Percentiles rank a stretch among this genome's conserved stretches.
These are phyloP conservation scores for Moelleriella libera DNA, from an alignment of 2,329 filamentous ascomycete genomes.

Conservation along the genomic window DNA sequence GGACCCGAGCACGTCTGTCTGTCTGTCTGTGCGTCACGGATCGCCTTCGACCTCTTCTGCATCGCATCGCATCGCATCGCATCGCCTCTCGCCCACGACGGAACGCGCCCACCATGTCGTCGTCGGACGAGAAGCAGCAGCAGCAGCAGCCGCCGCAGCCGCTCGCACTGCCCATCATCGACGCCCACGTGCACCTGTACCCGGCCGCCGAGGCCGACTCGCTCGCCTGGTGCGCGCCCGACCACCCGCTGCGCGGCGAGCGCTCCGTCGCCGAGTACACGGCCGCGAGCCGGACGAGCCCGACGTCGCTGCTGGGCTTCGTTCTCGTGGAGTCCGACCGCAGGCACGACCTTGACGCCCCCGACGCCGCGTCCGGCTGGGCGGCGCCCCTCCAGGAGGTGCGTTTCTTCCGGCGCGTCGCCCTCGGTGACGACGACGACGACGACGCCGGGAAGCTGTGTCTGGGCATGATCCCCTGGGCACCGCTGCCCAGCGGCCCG, in stretches of 20 bases:
- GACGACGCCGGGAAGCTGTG: constrained; percentile 34
- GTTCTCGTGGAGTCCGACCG: constrained; percentile 77
- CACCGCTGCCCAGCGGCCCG: constrained; percentile 57
- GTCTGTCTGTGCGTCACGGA: no score
- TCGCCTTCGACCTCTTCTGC: no score
- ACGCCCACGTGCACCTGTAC: constrained; percentile 87
- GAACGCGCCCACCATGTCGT: no score
- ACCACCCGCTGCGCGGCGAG: constrained; percentile 45
- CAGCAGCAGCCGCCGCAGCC: constrained; percentile 6
- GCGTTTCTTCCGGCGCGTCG: constrained; percentile 51
- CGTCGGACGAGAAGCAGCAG: constrained; percentile 8
- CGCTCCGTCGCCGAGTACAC: constrained; percentile 53
- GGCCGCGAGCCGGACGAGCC: constrained; percentile 19
- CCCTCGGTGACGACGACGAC: constrained; percentile 48
- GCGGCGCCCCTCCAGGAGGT: constrained; percentile 58
- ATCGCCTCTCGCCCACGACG: no score
- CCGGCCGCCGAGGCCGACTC: constrained; percentile 50
- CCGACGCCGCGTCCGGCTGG: constrained; percentile 42
- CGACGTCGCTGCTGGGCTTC: constrained; percentile 47
- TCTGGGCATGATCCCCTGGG: constrained; percentile 68
- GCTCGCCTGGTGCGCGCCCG: constrained; percentile 54
- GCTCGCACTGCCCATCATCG: constrained; percentile 51
- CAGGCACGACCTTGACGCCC: constrained; percentile 39
- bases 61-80: no score
- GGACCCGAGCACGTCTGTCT: no score